A percentile compares a stretch with the other conserved stretches of the same genome.
phyloP scores from a whole-genome alignment of 1,139 yeast species.

The Yamadazyma dendronema region DNA sequence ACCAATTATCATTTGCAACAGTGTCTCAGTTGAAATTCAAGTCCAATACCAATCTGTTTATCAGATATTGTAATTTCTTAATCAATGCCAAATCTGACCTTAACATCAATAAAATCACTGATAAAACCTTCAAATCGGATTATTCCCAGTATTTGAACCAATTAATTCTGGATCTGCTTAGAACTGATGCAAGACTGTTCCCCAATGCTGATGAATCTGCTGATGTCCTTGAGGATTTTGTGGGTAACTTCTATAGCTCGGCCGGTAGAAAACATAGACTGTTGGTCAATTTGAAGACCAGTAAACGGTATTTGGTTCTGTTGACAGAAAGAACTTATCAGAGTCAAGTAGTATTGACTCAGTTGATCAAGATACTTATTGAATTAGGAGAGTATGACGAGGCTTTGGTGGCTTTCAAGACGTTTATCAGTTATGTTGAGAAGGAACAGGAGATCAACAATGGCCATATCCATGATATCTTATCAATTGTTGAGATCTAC shows the following conservation, averaged over 20 bases:
- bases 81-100: constrained; percentile 21
- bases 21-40: constrained; percentile 24
- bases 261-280: constrained; percentile 10
- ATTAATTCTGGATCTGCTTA: constrained; percentile 14
- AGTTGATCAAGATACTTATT: constrained; percentile 33
- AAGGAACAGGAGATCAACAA: constrained; percentile 34
- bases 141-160: constrained; percentile 27
- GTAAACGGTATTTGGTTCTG: constrained; percentile 33
- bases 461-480: constrained; percentile 33
- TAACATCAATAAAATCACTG: constrained; percentile 17
- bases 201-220: constrained; percentile 33
- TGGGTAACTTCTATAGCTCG: constrained; percentile 35
- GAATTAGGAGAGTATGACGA: constrained; percentile 42
- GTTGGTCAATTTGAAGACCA: constrained; percentile 17
- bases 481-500: constrained; percentile 37
- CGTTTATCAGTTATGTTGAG: constrained; percentile 33
- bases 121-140: constrained; percentile 28
- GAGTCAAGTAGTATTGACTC: constrained; percentile 33
- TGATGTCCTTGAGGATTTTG: constrained; percentile 24
- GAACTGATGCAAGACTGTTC: constrained; percentile 17
- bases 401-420: constrained; percentile 43
- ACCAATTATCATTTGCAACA: constrained; percentile 21
- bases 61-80: constrained; percentile 31
- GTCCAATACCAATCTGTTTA: constrained; percentile 25
- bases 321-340: constrained; percentile 38